Base-by-base conservation (phyloP, 169 alveolate species). In the Babesia divergens region DNA sequence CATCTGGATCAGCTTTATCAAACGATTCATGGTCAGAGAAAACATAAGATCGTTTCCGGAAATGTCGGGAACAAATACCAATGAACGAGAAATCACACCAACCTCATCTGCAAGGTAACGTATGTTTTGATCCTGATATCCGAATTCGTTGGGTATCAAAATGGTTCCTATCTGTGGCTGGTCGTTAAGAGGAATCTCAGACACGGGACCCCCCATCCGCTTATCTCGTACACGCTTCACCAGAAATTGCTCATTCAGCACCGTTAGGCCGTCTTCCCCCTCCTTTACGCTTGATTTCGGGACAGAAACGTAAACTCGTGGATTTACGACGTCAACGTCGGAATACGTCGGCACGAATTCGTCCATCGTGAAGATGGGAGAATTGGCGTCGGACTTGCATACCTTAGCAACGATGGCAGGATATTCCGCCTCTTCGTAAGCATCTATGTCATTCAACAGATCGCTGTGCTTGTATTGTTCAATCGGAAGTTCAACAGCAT, bases 401-500 rank as follows among this genome's bases (percentile, higher is more conserved):
- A 75, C 14, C 14, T 8, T 9, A 20, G 3, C 24, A 3, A 65
- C 71, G 2, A 44, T 56, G n/a, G 53, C 32, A 18, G 85, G 85
- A 43, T 75, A 75, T 43, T 53, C 72, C 28, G 60, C 60, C 3
- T 68, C 54, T 64, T 68, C 82, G 62, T 67, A 77, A 6, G 64
- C 69, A 42, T 68, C 83, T 0, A 77, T 66, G 59, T 77, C 86
- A 51, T 77, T 77, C n/a, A 77, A 42, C 34, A 77, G 49, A 24
- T 77, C 86, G 54, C 67, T 67, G 50, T 77, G 86, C 43, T 34
- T 77, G 42, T 77, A 77, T 29, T 77, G 83, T 60, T 67, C 68
- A 6, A 77, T 53, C 43, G 54, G 7, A 52, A 67, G 40, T 22
- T 52, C 69, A 7, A 50, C 9, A 13, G 71, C 44, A 16, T 74